phyloP scores from a whole-genome alignment of 306 rosid species.

The Fragaria ananassa region DNA sequence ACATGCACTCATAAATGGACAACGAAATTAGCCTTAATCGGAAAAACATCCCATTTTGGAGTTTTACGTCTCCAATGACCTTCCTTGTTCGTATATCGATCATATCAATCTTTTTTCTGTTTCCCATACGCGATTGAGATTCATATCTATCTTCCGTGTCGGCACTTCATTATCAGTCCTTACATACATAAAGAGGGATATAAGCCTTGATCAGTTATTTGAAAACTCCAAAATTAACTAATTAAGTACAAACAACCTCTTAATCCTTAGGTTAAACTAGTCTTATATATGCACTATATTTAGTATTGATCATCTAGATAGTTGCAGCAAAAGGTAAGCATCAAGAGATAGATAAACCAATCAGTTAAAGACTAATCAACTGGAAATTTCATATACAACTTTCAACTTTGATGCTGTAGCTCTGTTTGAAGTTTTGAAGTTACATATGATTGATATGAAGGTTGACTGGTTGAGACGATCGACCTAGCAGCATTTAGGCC shows the following conservation, averaged over 20 bases:
- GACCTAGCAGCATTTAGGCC: neutral
- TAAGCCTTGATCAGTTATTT: neutral
- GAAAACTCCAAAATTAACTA: neutral
- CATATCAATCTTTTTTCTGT: neutral
- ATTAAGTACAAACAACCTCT: neutral
- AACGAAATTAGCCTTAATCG: neutral
- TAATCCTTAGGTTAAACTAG: neutral
- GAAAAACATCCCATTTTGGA: slow-evolving; percentile 1
- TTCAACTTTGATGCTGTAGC: neutral
- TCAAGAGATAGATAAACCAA: neutral
- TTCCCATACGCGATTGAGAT: neutral
- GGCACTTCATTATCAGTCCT: neutral
- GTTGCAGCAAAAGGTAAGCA: neutral
- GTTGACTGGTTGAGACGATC: neutral
- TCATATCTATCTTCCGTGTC: neutral
- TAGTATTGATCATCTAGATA: neutral
- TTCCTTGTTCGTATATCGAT: neutral
- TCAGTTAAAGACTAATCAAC: neutral
- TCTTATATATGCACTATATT: neutral
- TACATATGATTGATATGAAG: neutral
- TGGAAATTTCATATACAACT: neutral
- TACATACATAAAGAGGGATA: neutral
- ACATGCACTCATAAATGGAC: slow-evolving; percentile 7
- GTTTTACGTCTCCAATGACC: neutral
- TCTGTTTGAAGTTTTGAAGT: neutral